Base-by-base conservation (phyloP, 768 basidiomycete genomes). In the Cyathus striatus region DNA sequence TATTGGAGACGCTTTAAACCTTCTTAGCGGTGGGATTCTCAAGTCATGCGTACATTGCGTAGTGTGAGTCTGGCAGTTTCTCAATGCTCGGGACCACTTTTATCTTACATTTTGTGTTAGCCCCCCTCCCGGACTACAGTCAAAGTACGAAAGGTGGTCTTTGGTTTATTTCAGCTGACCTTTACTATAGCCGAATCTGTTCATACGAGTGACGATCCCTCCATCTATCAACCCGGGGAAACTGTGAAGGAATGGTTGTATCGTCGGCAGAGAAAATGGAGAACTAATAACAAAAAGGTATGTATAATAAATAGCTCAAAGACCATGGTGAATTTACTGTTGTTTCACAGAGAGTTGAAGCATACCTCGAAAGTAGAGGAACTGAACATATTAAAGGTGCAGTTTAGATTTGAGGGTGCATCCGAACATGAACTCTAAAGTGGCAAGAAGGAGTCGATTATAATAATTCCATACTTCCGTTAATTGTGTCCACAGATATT, bases 131-230 rank as follows among this genome's bases (percentile, higher is more conserved):
- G n/a, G n/a, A n/a, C 3, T n/a, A n/a, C 85, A 88, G 57, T 62
- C 62, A 1, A 55, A 64, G 5, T 57, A 67, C 23, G 75, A 75
- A 24, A 70, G 84, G 6, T 85, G 79, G 75, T 86, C 83, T 4
- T 61, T 85, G 9, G 83, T 82, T 0, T 86, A 75, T 60, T 85
- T 86, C 61, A 78, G 73, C 0, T 68, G 85, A 17, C 83, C 83
- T 0, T 64, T 0, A 43, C 73, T 2, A 72, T 85, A 13, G 73
- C 76, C 0, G 60, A 56, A 41, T 79, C 46, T 57, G 79, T 46
- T 37, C 51, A 49, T 6, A 52, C 54, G 2, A 65, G 71, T 50
- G 50, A 20, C 9, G 18, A 21, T 20, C 3, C 13, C 9, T n/a
- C 18, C 16, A 30, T 32, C 17, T 42, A 33, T 21, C 10, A 27